Base-by-base conservation (phyloP, 2,329 filamentous ascomycete species). In the Aspergillus fumigatiaffinis region DNA sequence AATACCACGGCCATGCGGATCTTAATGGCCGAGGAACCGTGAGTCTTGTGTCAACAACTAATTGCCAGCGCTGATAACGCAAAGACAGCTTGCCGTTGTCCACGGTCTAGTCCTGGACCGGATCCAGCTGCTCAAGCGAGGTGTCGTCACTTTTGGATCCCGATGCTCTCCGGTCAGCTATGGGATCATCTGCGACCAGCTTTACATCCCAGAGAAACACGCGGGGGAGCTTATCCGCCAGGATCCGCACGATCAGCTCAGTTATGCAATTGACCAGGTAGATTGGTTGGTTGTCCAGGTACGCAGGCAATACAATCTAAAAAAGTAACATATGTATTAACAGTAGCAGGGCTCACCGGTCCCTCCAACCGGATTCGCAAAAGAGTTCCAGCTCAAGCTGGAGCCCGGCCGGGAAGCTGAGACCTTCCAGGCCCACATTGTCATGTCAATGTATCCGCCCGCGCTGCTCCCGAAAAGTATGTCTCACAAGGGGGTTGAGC, bases 241-340 rank as follows among this genome's bases (percentile, higher is more conserved):
- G 12, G 72, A 75, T 59, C 60, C 64, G 20, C 63, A 69, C 12
- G 73, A 74, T 55, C 68, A 69, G 32, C 66, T 64, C 21, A 66
- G 60, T 29, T 75, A 68, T 50, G 73, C 68, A 1, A 49, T 67
- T 6, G 60, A 71, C 23, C 71, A 73, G 57, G 67, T 76, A 9
- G 67, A 73, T 49, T 75, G 73, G 73, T 60, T 75, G 41, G 65
- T 75, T 12, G 58, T 65, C 29, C 64, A 72, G 68, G 68, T 72
- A 63, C 35, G 41, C 5, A 2, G 9, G 21, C 42, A 38, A 20
- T 12, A 14, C 2, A 46, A 41, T 35, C 10, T 20, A 26, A 26
- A 25, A 12, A 21, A 23, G 20, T 5, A 1, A 17, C 32, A 21
- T 50, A 20, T 20, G 29, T 9, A 25, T 53, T 38, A 23, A 41